Evolutionary conservation across 2,329 filamentous ascomycete genomes (phyloP), one percentile per base, ranked within the genome.

Genomic region (Helotiales sp.): DNA sequence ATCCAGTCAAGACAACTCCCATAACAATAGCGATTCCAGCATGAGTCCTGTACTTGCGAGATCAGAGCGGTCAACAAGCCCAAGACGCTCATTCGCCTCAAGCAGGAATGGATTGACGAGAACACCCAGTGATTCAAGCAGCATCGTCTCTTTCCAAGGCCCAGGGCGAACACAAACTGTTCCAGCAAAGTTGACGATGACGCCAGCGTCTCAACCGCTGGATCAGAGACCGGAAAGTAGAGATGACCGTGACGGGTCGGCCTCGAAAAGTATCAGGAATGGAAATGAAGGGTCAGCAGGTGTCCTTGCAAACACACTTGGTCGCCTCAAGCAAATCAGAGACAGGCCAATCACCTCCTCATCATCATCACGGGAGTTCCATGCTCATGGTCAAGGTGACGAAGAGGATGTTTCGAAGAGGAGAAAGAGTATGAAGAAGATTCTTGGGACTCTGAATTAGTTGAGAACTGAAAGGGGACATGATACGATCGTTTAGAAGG

Each of bases 351-450:
- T 10, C 19, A 31, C 40, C 5, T 7, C 10, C 7, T 25, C 40
- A 5, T 12, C 40, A 6, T 34, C 31, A 12, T 34, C 31, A 3
- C 12, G 10, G 10, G 40, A 44, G 24, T 9, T 15, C 22, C 22
- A 44, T 25, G 22, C 9, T 34, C 31, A 34, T 34, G 15, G 31
- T 34, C 9, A 34, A 2, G 64, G 64, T 9, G 66, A 65, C 30
- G 54, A 55, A 24, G 63, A 65, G 5, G 57, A 62, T 17, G 40
- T 49, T 13, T 42, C 54, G 15, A 72, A 64, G 54, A 72, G 68
- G 59, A 72, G 69, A 52, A 66, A 63, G 49, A 69, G 64, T 52
- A 55, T 72, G 30, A 74, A 72, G 63, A 72, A 68, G 50, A 63
- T 68, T 19, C 49, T 64, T 6, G 61, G 62, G n/a, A 60, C 60